Evolutionary conservation across 2,329 filamentous ascomycete genomes (phyloP).

Genomic region (Penicillium sp.): DNA sequence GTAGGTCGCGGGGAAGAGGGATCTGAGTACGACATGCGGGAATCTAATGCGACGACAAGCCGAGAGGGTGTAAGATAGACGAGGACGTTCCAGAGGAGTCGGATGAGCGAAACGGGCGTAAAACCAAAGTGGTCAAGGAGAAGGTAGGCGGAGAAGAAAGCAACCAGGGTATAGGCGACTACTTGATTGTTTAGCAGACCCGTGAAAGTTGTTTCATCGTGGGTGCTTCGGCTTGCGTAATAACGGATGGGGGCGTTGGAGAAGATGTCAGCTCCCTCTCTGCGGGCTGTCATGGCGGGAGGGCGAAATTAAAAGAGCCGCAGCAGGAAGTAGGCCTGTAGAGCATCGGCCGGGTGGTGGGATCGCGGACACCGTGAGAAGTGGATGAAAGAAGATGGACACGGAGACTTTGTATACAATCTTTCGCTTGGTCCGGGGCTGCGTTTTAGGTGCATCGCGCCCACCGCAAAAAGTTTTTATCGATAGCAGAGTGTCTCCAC

Average conservation of each 20-base stretch:
- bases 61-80: constrained; percentile 41
- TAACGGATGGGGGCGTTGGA: constrained; percentile 27
- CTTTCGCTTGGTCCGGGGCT: constrained; percentile 16
- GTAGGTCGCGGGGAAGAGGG: constrained; percentile 42
- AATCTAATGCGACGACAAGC: constrained; percentile 48
- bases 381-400: constrained; percentile 4
- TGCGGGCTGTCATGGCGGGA: constrained; percentile 38
- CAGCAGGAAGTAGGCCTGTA: constrained; percentile 18
- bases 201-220: constrained; percentile 34
- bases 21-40: constrained; percentile 46
- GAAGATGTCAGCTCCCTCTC: constrained; percentile 31
- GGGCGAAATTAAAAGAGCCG: constrained; percentile 9
- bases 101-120: constrained; percentile 30
- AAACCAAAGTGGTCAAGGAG: constrained; percentile 32
- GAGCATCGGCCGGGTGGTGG: constrained; percentile 13
- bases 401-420: constrained; percentile 12
- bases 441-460: constrained; percentile 26
- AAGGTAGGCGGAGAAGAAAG: constrained; percentile 28
- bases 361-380: neutral
- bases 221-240: constrained; percentile 23
- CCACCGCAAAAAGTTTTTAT: constrained; percentile 36
- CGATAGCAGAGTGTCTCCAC: constrained; percentile 32
- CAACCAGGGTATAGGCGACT: constrained; percentile 30
- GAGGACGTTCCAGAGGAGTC: constrained; percentile 37
- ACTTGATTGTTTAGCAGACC: constrained; percentile 27